phyloP scores from a whole-genome alignment of 164 flowering plant genomes.

The Annona cherimola region DNA sequence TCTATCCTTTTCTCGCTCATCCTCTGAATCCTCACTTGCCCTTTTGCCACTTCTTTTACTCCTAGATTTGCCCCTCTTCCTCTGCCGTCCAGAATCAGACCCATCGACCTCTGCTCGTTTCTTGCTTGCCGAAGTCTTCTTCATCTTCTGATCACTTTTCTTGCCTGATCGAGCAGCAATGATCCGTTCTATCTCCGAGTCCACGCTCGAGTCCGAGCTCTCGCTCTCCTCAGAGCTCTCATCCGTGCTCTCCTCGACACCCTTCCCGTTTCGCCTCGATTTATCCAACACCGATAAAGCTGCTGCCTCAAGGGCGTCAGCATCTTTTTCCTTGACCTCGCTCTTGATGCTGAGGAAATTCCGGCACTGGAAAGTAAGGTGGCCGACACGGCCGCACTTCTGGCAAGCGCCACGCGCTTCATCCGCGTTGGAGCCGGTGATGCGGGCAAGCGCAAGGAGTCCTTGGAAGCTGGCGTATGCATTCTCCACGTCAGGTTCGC shows the following conservation, averaged over 20 bases:
- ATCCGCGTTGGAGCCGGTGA: conserved; percentile 70
- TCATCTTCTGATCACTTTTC: conserved; percentile 29
- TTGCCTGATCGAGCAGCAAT: conserved; percentile 62
- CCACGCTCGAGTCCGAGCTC: conserved; percentile 73
- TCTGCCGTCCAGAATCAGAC: conserved; percentile 14
- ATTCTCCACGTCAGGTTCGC: conserved; percentile 70
- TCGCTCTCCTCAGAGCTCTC: conserved; percentile 50
- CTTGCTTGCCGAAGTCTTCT: conserved; percentile 10
- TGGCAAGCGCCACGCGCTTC: conserved; percentile 91
- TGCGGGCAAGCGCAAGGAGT: conserved; percentile 79
- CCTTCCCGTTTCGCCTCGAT: conserved; percentile 32
- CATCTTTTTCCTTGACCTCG: conserved; percentile 55
- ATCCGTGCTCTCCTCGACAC: conserved; percentile 5
- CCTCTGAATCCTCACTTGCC: conserved; percentile 44
- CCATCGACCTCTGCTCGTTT: conserved; percentile 31
- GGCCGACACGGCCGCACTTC: conserved; percentile 95
- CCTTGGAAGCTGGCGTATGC: conserved; percentile 90
- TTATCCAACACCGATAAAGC: conserved; percentile 48
- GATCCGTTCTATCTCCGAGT: conserved; percentile 81
- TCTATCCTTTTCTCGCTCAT: conserved; percentile 36
- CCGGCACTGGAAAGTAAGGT: conserved; percentile 80
- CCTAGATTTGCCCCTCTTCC: conserved; percentile 9
- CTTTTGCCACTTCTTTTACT: conserved; percentile 42
- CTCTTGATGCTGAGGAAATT: conserved; percentile 80
- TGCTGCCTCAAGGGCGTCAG: conserved; percentile 41